Percentiles rank a stretch among this genome's conserved stretches.
phyloP scores from a whole-genome alignment of 2,329 filamentous ascomycete species.

The Aspergillus sp. region DNA sequence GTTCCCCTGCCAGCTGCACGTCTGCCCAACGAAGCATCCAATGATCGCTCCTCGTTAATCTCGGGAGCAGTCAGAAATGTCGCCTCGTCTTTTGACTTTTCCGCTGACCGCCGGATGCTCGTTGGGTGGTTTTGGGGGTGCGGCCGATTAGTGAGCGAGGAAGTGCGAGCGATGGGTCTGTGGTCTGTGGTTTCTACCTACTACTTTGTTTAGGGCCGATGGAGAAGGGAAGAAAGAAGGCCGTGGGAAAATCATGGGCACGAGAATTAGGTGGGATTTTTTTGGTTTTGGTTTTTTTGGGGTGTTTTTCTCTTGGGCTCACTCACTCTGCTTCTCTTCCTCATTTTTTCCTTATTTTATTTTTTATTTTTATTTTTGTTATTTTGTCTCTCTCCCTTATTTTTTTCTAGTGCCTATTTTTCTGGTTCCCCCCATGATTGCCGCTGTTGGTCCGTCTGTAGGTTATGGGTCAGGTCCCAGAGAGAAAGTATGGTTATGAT shows the following conservation, averaged over 20 bases:
- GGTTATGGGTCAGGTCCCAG: conserved; percentile 1
- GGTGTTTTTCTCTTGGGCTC: neutral
- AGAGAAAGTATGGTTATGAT: neutral
- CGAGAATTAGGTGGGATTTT: conserved; percentile 12
- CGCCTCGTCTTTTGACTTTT: conserved; percentile 35
- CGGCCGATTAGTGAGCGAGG: conserved; percentile 10
- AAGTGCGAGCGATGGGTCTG: conserved; percentile 8
- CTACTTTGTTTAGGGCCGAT: neutral
- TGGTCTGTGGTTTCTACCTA: conserved; percentile 8
- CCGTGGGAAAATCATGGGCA: neutral
- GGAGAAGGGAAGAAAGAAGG: neutral
- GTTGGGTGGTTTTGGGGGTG: conserved; percentile 5
- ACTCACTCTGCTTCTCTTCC: conserved; percentile 4
- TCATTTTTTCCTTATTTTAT: neutral
- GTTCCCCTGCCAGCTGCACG: conserved; percentile 28
- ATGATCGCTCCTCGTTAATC: conserved; percentile 30
- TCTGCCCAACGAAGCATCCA: conserved; percentile 43
- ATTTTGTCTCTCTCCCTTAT: neutral
- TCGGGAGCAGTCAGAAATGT: conserved; percentile 34
- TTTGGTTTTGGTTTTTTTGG: conserved; percentile 6
- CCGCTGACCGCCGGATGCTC: conserved; percentile 29
- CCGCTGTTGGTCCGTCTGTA: conserved; percentile 3
- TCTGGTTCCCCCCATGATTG: conserved; percentile 3
- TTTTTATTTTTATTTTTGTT: conserved; percentile 1
- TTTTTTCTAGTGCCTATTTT: conserved; percentile 1